Base-by-base conservation (phyloP, 352 stramenopile genomes). In the Globisporangium recalcitrans region DNA sequence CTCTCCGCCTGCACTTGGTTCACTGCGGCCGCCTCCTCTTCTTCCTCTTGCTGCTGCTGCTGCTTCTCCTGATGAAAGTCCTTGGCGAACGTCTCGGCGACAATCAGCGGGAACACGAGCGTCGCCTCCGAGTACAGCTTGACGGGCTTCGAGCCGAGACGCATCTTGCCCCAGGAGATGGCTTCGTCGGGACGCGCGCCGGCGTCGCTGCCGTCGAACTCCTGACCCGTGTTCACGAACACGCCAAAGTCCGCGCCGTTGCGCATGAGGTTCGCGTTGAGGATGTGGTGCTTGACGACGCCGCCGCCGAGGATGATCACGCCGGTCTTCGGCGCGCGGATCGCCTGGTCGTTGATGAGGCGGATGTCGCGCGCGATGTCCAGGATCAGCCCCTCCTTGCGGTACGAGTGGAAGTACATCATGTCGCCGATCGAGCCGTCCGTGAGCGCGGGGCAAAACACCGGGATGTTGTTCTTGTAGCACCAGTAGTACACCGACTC, bases 391-490 rank as follows among this genome's bases (percentile, higher is more conserved):
- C 97, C 98, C 46, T 93, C 87, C 22, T 97, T 90, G 70, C 98
- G 98, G 85, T 99, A 99, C 60, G 94, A 98, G 75, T 99, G 97
- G 71, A 99, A 99, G 84, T 99, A 99, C n/a, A 99, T 91, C 98
- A 99, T 99, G 72, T 99, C 98, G 38, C 98, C 98, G 60, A 99
- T 96, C 46, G 90, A 98, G 51, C 98, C 98, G 77, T 99, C 98
- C 34, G 98, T 99, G 44, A 99, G 77, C 14, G 97, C 97, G 0
- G 98, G 98, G 71, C 97, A 99, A 74, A 99, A 99, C 7, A 99
- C 94, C 6, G 98, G 98, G 71, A 99, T 99, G 68, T 99, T 75
- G 83, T 99, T 99, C 80, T 98, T 99, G 66, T 97, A 94, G 52
- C 85, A 92, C 98, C 98, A 99, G 77, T 99, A 99, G 70, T 99